These are phyloP conservation scores for Garcia nutans DNA, from an alignment of 345 rosid genomes.

Conservation along the genomic window DNA sequence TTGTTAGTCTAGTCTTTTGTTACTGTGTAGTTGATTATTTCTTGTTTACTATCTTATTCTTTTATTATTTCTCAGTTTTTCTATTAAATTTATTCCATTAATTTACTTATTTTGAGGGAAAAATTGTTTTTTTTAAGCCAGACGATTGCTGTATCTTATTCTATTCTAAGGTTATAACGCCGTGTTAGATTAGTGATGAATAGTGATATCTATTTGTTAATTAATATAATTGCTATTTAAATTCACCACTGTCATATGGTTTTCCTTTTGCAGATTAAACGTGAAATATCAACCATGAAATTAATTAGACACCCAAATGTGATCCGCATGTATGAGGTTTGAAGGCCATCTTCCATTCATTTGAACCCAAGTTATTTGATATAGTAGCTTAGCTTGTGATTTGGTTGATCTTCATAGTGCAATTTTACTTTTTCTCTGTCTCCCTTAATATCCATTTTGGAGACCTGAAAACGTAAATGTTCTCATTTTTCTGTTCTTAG, in stretches of 20 bases:
- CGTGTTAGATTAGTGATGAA: background rate
- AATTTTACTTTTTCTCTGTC: background rate
- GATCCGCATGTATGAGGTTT: slow-evolving; percentile 92
- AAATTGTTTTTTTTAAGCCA: background rate
- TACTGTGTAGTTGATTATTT: background rate
- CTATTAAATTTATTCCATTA: background rate
- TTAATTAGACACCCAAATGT: slow-evolving; percentile 90
- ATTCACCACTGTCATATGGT: background rate
- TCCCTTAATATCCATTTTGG: background rate
- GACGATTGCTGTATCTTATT: background rate
- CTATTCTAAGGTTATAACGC: no score
- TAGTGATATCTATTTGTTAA: background rate
- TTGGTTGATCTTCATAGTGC: background rate
- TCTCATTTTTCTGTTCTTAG: slow-evolving; percentile 1
- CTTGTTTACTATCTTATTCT: background rate
- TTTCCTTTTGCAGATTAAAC: slow-evolving; percentile 63
- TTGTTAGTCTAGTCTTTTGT: background rate
- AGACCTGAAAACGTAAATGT: background rate
- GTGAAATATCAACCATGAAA: slow-evolving; percentile 95
- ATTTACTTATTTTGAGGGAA: background rate
- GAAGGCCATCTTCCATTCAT: slow-evolving; percentile 15
- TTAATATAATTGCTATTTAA: background rate
- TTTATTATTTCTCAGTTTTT: background rate
- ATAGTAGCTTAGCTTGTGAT: background rate
- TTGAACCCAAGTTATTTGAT: background rate